phyloP scores from a whole-genome alignment of 2,329 filamentous ascomycete species.

The Elsinoe australis region DNA sequence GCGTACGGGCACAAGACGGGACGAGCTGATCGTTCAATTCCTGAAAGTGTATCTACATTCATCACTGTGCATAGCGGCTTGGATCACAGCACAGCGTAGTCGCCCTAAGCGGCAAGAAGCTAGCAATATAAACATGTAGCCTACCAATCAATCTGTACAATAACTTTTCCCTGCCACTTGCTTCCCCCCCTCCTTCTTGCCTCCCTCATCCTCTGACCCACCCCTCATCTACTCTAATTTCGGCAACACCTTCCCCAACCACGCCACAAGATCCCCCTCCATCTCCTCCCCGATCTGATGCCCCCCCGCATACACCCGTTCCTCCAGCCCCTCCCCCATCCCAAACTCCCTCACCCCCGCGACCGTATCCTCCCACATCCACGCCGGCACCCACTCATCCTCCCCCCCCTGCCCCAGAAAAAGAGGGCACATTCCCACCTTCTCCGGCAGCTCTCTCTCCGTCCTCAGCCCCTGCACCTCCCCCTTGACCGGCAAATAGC shows the following conservation, averaged over 20 bases:
- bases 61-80: conserved; percentile 4
- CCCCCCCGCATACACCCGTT: conserved; percentile 43
- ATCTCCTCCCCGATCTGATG: conserved; percentile 39
- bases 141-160: neutral
- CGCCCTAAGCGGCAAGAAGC: neutral
- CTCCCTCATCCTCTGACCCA: no score
- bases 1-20: conserved; percentile 2
- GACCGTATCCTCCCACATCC: conserved; percentile 37
- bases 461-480: conserved; percentile 35
- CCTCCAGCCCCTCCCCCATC: conserved; percentile 34
- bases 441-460: conserved; percentile 30
- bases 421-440: conserved; percentile 34
- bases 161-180: neutral
- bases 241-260: conserved; percentile 36
- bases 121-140: neutral
- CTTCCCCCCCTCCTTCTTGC: neutral
- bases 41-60: neutral
- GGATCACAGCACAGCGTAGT: conserved; percentile 7
- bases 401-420: conserved; percentile 43
- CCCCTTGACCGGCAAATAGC: conserved; percentile 41
- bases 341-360: conserved; percentile 36
- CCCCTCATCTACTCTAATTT: conserved; percentile 30
- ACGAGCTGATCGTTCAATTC: neutral
- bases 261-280: conserved; percentile 41
- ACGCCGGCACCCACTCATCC: conserved; percentile 42